phyloP scores from a whole-genome alignment of 257 asterid species.

The Solanum chmielewskii region DNA sequence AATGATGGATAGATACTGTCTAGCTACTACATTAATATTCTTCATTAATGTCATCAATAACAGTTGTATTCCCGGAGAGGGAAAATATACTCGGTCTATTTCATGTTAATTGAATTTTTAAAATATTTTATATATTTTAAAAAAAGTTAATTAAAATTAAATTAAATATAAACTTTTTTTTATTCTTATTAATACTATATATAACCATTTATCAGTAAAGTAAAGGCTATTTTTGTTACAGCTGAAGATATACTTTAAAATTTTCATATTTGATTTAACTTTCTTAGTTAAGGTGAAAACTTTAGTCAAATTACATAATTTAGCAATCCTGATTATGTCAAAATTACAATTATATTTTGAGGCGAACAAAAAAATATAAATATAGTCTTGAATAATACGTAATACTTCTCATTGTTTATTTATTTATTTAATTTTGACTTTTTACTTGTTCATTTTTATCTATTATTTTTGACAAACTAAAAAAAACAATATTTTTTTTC shows the following conservation, averaged over 20 bases:
- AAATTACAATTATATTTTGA: neutral
- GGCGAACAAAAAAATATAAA: no score
- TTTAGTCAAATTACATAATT: neutral
- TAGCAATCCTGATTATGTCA: neutral
- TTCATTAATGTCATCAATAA: neutral
- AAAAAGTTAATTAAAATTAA: no score
- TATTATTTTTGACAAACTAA: no score
- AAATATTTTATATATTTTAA: no score
- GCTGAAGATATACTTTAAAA: neutral
- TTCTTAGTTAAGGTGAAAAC: neutral
- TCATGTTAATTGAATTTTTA: no score
- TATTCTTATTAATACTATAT: neutral
- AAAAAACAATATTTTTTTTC: no score
- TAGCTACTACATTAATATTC: neutral
- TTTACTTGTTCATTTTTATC: no score
- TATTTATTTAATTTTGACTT: no score
- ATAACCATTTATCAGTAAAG: neutral
- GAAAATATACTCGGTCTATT: neutral
- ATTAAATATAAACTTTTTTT: no score
- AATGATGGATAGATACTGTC: neutral
- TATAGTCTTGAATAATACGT: neutral
- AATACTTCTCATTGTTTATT: no score
- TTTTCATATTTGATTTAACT: neutral
- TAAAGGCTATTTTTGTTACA: neutral
- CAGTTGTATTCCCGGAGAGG: neutral